Conservation (phyloP, 2,329 filamentous ascomycete species). For the Ampelomyces quisqualis region DNA sequence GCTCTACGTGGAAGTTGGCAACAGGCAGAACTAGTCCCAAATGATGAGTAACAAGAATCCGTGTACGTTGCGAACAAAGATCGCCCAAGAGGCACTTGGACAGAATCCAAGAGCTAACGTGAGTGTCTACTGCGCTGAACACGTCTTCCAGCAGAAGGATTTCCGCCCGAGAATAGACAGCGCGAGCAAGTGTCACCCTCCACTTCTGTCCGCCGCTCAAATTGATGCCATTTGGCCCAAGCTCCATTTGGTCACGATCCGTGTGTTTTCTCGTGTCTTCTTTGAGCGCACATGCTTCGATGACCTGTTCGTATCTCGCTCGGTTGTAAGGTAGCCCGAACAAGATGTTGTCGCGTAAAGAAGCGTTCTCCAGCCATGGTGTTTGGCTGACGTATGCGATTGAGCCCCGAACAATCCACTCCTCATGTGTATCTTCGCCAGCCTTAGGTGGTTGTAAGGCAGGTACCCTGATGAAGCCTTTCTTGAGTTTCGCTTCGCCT, state of each 20-base stretch:
- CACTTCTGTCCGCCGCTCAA: constrained; percentile 51
- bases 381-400: too few species aligned
- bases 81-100: constrained; percentile 11
- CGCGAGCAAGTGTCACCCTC: constrained; percentile 39
- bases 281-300: constrained; percentile 9
- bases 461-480: too few species aligned
- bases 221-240: constrained; percentile 32
- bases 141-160: constrained; percentile 51
- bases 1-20: too few species aligned
- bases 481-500: too few species aligned
- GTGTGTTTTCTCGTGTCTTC: constrained; percentile 4
- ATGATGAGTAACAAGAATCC: constrained; percentile 80
- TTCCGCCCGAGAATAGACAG: constrained; percentile 48
- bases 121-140: constrained; percentile 48
- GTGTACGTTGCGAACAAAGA: constrained; percentile 54
- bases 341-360: constrained; percentile 10
- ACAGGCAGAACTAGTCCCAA: too few species aligned
- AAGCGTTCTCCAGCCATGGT: constrained; percentile 12
- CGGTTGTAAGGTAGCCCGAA: constrained; percentile 1
- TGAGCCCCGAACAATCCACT: too few species aligned
- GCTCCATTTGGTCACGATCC: constrained; percentile 7
- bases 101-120: constrained; percentile 6
- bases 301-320: constrained; percentile 7
- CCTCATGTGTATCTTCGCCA: too few species aligned
- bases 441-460: too few species aligned